Evolutionary conservation across 345 rosid species (phyloP).

Genomic region (Ricinus communis): DNA sequence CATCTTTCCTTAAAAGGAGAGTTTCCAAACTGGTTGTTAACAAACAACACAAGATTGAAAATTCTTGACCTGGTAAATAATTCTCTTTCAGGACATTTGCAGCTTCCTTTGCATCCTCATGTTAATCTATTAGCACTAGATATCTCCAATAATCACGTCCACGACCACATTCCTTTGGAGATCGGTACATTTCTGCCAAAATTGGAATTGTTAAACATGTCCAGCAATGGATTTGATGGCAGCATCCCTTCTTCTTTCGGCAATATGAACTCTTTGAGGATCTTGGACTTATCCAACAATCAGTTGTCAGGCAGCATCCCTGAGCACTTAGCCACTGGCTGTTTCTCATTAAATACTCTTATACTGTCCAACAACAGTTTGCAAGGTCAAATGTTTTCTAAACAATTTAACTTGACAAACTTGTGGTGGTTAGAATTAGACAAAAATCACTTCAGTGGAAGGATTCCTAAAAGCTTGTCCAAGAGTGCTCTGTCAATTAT

Average conservation of each 20-base stretch:
- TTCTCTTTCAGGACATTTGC: constrained; percentile 12
- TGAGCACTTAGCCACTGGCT: not conserved
- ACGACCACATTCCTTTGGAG: constrained; percentile 6
- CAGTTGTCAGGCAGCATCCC: constrained; percentile 18
- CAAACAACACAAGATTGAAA: constrained; percentile 26
- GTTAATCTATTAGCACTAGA: not conserved
- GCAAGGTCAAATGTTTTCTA: constrained; percentile 11
- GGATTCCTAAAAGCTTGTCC: constrained; percentile 8
- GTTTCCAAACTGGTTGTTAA: constrained; percentile 31
- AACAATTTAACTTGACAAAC: not conserved
- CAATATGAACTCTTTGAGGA: not conserved
- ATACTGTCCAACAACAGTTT: constrained; percentile 29
- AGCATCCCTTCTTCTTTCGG: constrained; percentile 26
- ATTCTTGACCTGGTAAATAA: accelerated
- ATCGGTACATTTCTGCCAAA: constrained; percentile 19
- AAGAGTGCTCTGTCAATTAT: not conserved
- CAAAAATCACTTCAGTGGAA: constrained; percentile 1
- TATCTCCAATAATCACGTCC: constrained; percentile 4
- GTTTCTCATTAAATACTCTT: not conserved
- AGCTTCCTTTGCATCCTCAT: not conserved
- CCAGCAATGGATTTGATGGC: constrained; percentile 18
- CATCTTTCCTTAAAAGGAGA: not conserved
- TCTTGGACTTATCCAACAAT: constrained; percentile 29
- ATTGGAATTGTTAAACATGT: not conserved
- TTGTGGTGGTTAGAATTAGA: constrained; percentile 6